Base-by-base conservation (phyloP, 78 protist species). In the Dictyostelium capitatum region DNA sequence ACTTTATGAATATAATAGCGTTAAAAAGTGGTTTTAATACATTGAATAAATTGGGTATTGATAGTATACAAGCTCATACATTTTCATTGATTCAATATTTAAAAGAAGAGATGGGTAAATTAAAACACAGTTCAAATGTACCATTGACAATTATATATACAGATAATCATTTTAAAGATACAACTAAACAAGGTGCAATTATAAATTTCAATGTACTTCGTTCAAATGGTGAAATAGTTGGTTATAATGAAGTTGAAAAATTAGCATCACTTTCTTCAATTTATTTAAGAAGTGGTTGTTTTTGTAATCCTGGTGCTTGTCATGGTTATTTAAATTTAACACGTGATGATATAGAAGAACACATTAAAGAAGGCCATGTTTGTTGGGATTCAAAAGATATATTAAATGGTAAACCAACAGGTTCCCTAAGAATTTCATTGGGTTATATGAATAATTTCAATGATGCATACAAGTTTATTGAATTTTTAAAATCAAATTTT, bases 231-330 rank as follows among this genome's bases (percentile, higher is more conserved):
- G 2, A n/a, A 3, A 2, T n/a, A 12, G 43, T 97, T 19, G 97
- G 97, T 4, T 87, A 67, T 67, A 81, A 80, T 15, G 90, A 87
- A 65, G 97, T 96, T 8, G 90, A 48, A 20, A 47, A 83, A 43
- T 32, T 96, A 20, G 97, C 98, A 15, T 62, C 96, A 32, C 47
- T 83, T 28, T 0, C 12, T 9, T 37, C 92, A 20, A 81, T 97
- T 30, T 84, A 23, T 57, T 56, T 80, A 50, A 28, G 80, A 65
- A 78, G 91, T 5, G 98, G 98, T 8, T 97, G 98, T 74, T 96
- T 95, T 51, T 97, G 98, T 74, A 97, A 97, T 80, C 98, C 98
- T 15, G 98, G 98, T 20, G 98, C 98, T 37, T 97, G 98, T 74
- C 97, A 97, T 67, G 15, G 59, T 1, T 62, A 64, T 65, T 84